phyloP scores from a whole-genome alignment of 1,284 basidiomycete genomes.

The Volvariella surrecta region DNA sequence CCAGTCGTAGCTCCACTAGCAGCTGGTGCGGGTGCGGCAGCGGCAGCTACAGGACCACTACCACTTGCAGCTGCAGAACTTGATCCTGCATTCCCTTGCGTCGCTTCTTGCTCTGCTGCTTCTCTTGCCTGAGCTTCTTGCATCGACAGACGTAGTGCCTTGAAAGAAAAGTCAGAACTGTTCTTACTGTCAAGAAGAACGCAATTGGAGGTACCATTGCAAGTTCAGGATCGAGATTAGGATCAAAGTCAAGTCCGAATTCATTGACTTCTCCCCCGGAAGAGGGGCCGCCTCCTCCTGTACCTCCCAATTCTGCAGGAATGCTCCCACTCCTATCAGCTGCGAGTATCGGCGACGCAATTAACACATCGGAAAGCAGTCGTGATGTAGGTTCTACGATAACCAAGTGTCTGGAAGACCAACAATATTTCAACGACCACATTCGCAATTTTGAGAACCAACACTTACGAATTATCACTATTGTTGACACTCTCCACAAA shows the following conservation, averaged over 20 bases:
- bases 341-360: slow-evolving; percentile 78
- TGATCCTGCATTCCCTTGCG: slow-evolving; percentile 21
- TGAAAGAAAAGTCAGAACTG: slow-evolving; percentile 3
- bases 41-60: slow-evolving; percentile 21
- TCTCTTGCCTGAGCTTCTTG: slow-evolving; percentile 93
- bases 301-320: slow-evolving; percentile 53
- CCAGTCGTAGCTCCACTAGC: slow-evolving; percentile 3
- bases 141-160: slow-evolving; percentile 97
- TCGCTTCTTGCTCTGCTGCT: slow-evolving; percentile 44
- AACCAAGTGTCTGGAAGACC: slow-evolving; percentile 63
- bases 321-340: slow-evolving; percentile 66
- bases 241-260: slow-evolving; percentile 76
- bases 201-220: slow-evolving; percentile 97
- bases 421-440: background rate
- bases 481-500: slow-evolving; percentile 77
- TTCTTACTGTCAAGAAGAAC: slow-evolving; percentile 12
- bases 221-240: slow-evolving; percentile 91
- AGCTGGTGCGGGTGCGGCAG: slow-evolving; percentile 19
- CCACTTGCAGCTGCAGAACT: slow-evolving; percentile 22
- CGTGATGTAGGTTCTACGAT: slow-evolving; percentile 72
- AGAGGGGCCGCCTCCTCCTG: slow-evolving; percentile 17
- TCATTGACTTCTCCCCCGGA: slow-evolving; percentile 47
- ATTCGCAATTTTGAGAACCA: slow-evolving; percentile 1
- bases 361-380: slow-evolving; percentile 79
- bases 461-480: slow-evolving; percentile 75